These are phyloP conservation scores for Candolleomyces aberdarensis DNA, from an alignment of 768 basidiomycete genomes.

Conservation along the genomic window DNA sequence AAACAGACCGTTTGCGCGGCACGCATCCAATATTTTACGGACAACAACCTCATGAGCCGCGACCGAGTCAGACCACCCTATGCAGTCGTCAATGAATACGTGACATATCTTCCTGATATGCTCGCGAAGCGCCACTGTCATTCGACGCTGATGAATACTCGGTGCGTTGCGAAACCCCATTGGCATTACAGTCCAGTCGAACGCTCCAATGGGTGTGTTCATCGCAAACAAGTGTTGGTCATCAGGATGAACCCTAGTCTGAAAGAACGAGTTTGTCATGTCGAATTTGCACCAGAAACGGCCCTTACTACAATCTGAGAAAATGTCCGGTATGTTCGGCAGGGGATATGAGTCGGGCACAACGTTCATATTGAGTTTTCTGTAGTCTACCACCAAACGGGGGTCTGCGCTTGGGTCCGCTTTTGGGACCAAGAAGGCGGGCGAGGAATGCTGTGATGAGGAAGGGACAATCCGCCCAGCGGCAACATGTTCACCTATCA, in stretches of 20 bases:
- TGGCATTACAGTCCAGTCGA: conserved; percentile 43
- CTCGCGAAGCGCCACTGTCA: conserved; percentile 21
- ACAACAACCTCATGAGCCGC: background rate
- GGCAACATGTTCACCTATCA: conserved; percentile 28
- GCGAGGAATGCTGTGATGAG: conserved; percentile 22
- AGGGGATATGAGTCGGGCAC: conserved; percentile 27
- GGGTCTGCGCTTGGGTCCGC: conserved; percentile 23
- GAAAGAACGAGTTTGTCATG: conserved; percentile 23
- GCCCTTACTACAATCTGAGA: conserved; percentile 30
- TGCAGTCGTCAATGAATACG: conserved; percentile 23
- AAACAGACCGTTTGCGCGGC: background rate
- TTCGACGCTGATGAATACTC: conserved; percentile 23
- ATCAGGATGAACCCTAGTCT: conserved; percentile 19
- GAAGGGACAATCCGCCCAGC: conserved; percentile 27
- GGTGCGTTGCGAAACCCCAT: conserved; percentile 23
- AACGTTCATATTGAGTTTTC: conserved; percentile 26
- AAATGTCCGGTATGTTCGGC: conserved; percentile 26
- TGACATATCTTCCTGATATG: conserved; percentile 22
- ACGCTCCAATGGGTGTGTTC: conserved; percentile 33
- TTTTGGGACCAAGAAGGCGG: conserved; percentile 37
- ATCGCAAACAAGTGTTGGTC: conserved; percentile 31
- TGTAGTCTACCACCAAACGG: conserved; percentile 35
- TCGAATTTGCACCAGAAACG: conserved; percentile 27
- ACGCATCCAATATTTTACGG: conserved; percentile 10
- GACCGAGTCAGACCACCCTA: conserved; percentile 18